Base-by-base conservation (phyloP, 306 rosid species). In the Prunus kanzakura region DNA sequence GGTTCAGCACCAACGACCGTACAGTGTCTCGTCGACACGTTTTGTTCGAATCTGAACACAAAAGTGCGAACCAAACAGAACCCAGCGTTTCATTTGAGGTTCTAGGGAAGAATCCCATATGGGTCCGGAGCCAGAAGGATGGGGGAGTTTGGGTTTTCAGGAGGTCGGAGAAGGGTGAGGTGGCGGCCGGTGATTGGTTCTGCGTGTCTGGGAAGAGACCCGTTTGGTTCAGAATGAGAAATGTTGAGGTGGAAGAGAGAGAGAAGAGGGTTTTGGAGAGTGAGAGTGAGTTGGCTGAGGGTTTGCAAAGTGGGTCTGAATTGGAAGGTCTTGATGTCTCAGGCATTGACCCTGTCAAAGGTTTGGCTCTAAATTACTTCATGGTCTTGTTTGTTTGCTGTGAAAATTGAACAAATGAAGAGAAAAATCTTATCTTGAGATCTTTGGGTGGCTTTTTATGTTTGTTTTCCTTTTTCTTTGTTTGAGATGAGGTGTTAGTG, bases 11-110 rank as follows among this genome's bases (percentile, higher is more conserved):
- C 62, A 12, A 78, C 20, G 96, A 89, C 84, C 83, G 78, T 38
- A 88, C 88, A 14, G 90, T 91, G 54, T 91, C 98, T 76, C 93
- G 89, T 32, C 86, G 81, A 19, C 97, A 93, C 73, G 79, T 91
- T 69, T 73, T 62, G 25, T 74, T 93, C 77, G 77, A 87, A 80
- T 32, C 70, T 29, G 20, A 57, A 6, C 78, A 75, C 50, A 54
- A 43, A 49, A 27, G 66, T 8, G 69, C 69, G 5, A 60, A 52
- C 49, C 75, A n/a, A 20, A 35, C 86, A 19, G 85, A 73, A 54
- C 49, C 84, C 61, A 69, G 72, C 84, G 91, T 88, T 82, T 90
- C 83, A 29, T 94, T 94, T 73, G 82, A 89, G 80, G 97, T 90
- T 23, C 73, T 82, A 4, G 98, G 96, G 70, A 85, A 73, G 73